Conservation (phyloP, 768 basidiomycete genomes). For the Crepidotus variabilis region DNA sequence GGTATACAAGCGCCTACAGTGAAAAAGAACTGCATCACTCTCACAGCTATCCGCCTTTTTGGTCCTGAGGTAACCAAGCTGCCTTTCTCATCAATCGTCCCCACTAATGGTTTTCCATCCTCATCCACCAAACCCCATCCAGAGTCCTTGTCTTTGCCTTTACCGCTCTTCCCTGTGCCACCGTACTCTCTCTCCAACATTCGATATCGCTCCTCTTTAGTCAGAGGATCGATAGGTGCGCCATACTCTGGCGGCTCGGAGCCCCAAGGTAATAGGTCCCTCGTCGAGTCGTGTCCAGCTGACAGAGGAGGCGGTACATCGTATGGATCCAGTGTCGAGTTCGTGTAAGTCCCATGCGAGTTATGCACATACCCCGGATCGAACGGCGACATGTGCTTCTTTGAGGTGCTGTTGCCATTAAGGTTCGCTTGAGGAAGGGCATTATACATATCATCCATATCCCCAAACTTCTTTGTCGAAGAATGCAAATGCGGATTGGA, state of each 20-base stretch:
- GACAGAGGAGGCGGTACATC: conserved; percentile 26
- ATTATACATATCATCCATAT: conserved; percentile 19
- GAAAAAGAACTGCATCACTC: conserved; percentile 47
- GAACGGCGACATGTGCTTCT: conserved; percentile 25
- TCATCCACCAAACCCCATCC: conserved; percentile 34
- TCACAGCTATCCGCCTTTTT: conserved; percentile 47
- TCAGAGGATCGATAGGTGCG: conserved; percentile 37
- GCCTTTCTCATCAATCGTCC: conserved; percentile 56
- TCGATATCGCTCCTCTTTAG: conserved; percentile 65
- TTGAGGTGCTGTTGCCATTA: conserved; percentile 10
- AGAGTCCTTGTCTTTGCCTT: conserved; percentile 17
- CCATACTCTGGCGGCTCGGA: conserved; percentile 42
- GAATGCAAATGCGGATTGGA: conserved; percentile 10
- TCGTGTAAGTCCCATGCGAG: conserved; percentile 22
- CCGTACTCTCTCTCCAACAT: conserved; percentile 73
- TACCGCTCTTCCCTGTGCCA: conserved; percentile 24
- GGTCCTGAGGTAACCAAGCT: conserved; percentile 61
- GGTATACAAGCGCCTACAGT: conserved; percentile 50
- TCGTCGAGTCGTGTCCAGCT: conserved; percentile 37
- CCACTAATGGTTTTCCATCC: conserved; percentile 48
- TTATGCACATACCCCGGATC: conserved; percentile 30
- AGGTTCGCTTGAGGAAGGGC: conserved; percentile 22
- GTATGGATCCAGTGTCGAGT: conserved; percentile 24
- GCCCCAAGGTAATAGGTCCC: conserved; percentile 51
- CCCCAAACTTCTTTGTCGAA: conserved; percentile 1